Base-by-base conservation (phyloP, 2,329 filamentous ascomycete species). In the Cordyceps fumosorosea region DNA sequence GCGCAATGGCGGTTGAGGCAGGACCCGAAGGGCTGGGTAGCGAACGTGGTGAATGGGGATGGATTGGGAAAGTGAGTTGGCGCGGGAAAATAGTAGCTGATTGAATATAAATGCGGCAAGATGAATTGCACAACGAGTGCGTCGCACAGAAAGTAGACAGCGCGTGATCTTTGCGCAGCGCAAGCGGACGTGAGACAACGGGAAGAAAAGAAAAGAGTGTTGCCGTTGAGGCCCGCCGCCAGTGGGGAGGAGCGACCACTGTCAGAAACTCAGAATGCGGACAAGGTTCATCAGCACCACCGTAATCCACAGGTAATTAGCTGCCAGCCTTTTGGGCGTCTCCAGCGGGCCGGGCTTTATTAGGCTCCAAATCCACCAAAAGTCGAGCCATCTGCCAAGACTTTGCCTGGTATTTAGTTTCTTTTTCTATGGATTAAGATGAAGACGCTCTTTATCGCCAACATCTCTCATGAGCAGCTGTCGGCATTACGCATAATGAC, bases 381-480 rank as follows among this genome's bases (percentile, higher is more conserved):
- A 54, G 34, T 54, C 52, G 32, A 54, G 52, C 52, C 52, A 42
- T n/a, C 29, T 40, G 52, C 52, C 52, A 54, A 54, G 52, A 40
- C 48, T 14, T 18, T 51, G 12, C 34, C 34, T 37, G 12, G 34
- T 37, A 37, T 37, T 37, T 37, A 37, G 34, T 37, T 37, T 29
- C 29, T 29, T 5, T 29, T 29, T 29, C 29, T 29, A 29, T 29
- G 6, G 29, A 29, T 29, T 69, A 90, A 96, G 75, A 96, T 91
- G 80, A 99, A 99, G 77, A 98, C 95, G 0, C 80, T 98, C 16
- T 99, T 98, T 77, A 96, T 99, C 65, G 95, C 95, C 22, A 98
- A 98, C 69, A 96, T 98, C 57, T 89, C 86, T 1, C 85, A 88
- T 67, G 85, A 98, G 74, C 81, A 98, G n/a, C n/a, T n/a, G n/a